phyloP scores from a whole-genome alignment of 1,284 basidiomycete species.

The Lentinus polychrous region DNA sequence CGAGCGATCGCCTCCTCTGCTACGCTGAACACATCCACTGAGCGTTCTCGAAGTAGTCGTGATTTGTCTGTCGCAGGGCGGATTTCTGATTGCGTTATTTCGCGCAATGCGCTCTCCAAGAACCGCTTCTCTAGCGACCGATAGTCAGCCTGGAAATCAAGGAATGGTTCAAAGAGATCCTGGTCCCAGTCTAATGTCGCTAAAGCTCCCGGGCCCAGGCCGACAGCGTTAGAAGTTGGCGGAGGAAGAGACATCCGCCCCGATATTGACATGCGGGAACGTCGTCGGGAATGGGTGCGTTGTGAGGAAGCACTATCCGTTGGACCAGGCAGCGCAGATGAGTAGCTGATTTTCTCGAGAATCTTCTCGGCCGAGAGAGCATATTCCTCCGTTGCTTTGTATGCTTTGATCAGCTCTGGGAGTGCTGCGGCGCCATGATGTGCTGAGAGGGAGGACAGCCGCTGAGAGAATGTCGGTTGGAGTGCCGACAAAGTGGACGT shows the following conservation, averaged over 20 bases:
- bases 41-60: conserved; percentile 63
- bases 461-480: conserved; percentile 73
- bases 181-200: conserved; percentile 74
- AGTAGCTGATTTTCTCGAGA: conserved; percentile 65
- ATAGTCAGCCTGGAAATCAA: conserved; percentile 85
- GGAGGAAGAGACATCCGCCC: conserved; percentile 41
- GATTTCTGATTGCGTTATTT: conserved; percentile 33
- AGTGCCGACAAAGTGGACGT: conserved; percentile 73
- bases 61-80: conserved; percentile 43
- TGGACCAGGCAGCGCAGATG: conserved; percentile 27
- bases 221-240: conserved; percentile 26
- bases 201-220: conserved; percentile 5
- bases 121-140: conserved; percentile 65
- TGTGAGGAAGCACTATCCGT: conserved; percentile 16
- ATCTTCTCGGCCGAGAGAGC: conserved; percentile 64
- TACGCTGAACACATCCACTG: conserved; percentile 64
- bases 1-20: conserved; percentile 76
- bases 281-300: conserved; percentile 25
- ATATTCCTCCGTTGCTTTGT: conserved; percentile 77
- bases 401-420: conserved; percentile 61
- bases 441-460: conserved; percentile 61
- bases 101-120: conserved; percentile 50
- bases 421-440: conserved; percentile 59
- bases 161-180: conserved; percentile 85
- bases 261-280: conserved; percentile 69